A percentile compares a stretch with the other conserved stretches of the same genome.
Conservation (phyloP, 306 rosid species). For the Inga oerstediana region DNA sequence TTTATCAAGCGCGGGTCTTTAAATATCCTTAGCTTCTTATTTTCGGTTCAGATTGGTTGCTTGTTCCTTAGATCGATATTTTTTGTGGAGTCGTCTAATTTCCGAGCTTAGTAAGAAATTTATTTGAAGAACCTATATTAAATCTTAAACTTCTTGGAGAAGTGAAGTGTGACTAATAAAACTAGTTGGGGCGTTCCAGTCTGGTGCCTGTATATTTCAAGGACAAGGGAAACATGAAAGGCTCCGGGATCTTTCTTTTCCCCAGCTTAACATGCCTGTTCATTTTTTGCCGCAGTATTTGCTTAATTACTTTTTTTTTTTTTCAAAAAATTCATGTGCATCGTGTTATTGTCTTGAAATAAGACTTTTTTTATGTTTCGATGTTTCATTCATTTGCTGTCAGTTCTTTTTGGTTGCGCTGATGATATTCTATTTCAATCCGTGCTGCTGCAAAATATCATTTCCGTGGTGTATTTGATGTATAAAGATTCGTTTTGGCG, state of each 20-base stretch:
- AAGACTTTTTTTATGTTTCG: neutral
- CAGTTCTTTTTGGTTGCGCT: neutral
- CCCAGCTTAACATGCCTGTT: neutral
- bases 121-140: neutral
- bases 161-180: constrained; percentile 1
- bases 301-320: neutral
- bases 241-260: neutral
- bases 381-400: constrained; percentile 2
- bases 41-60: neutral
- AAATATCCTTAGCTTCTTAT: neutral
- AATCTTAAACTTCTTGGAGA: neutral
- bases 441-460: neutral
- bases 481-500: neutral
- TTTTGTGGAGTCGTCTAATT: constrained; percentile 6
- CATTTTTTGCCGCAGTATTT: neutral
- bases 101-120: neutral
- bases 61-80: constrained; percentile 5
- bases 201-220: neutral
- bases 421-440: neutral
- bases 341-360: neutral
- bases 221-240: neutral
- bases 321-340: neutral
- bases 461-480: neutral
- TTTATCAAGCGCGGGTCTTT: neutral
- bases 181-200: constrained; percentile 2